Evolutionary conservation across 2,329 filamentous ascomycete genomes (phyloP).

Genomic region (Dothistroma pini): DNA sequence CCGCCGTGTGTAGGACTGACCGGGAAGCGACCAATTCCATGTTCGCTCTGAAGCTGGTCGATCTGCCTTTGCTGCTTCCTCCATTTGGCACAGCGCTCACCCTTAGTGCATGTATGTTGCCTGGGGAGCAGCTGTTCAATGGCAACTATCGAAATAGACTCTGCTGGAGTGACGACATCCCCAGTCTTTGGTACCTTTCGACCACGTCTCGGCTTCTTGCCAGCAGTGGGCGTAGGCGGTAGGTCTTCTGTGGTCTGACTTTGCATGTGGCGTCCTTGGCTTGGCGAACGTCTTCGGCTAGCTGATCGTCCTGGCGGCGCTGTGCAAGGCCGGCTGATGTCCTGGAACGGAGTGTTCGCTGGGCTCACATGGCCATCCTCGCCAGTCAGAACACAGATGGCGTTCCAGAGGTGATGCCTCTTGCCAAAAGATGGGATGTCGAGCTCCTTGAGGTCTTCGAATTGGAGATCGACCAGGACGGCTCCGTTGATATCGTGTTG

Average conservation of each 20-base stretch:
- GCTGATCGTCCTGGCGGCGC: conserved; percentile 16
- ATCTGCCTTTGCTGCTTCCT: conserved; percentile 75
- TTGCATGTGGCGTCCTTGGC: conserved; percentile 19
- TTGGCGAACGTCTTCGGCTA: conserved; percentile 24
- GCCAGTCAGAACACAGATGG: conserved; percentile 65
- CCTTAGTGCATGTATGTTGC: conserved; percentile 79
- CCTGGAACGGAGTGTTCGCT: conserved; percentile 47
- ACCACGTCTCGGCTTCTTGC: conserved; percentile 37
- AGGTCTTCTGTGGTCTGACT: conserved; percentile 27
- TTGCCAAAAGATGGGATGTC: conserved; percentile 79
- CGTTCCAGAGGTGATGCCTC: conserved; percentile 73
- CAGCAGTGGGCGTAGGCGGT: conserved; percentile 33
- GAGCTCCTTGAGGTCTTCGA: conserved; percentile 79
- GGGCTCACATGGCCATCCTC: conserved; percentile 43
- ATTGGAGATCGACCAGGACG: conserved; percentile 85
- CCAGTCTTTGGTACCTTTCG: conserved; percentile 45
- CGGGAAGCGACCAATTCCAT: conserved; percentile 53
- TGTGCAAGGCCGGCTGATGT: conserved; percentile 45
- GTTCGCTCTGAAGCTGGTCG: conserved; percentile 68
- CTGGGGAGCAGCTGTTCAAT: conserved; percentile 87
- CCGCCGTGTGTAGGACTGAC: conserved; percentile 60
- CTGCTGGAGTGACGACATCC: conserved; percentile 70
- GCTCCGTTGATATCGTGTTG: conserved; percentile 88
- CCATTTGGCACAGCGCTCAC: conserved; percentile 80
- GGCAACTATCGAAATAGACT: conserved; percentile 86